Conservation (phyloP, 2,329 filamentous ascomycete genomes). For the Aspergillus caelatus region DNA sequence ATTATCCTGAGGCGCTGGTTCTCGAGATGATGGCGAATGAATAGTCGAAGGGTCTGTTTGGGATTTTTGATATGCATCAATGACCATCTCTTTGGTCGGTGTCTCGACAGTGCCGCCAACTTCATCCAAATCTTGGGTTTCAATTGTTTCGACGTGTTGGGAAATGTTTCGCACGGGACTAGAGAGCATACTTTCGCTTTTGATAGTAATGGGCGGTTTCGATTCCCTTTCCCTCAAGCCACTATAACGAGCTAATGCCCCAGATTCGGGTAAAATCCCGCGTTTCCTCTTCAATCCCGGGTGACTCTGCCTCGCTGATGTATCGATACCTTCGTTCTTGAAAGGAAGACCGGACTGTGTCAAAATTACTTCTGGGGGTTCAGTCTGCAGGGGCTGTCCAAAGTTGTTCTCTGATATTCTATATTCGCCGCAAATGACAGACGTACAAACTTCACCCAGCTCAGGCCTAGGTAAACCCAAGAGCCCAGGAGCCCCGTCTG, state of each 20-base stretch:
- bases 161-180: conserved; percentile 29
- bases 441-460: not conserved
- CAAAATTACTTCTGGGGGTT: conserved; percentile 15
- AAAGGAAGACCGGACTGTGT: conserved; percentile 20
- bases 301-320: conserved; percentile 3
- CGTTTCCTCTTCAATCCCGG: conserved; percentile 28
- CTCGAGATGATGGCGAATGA: not conserved
- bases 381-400: not conserved
- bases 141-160: conserved; percentile 39
- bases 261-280: conserved; percentile 1
- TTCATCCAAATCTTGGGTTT: conserved; percentile 65
- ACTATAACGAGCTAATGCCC: not conserved
- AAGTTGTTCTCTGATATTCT: not conserved
- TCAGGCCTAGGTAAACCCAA: not conserved
- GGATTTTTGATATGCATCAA: not conserved
- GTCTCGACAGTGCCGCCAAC: conserved; percentile 45
- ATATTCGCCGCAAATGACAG: not conserved
- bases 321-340: conserved; percentile 5
- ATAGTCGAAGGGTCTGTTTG: not conserved
- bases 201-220: conserved; percentile 30
- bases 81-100: conserved; percentile 40
- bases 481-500: not conserved
- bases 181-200: conserved; percentile 40
- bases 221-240: conserved; percentile 12
- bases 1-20: not conserved